A percentile compares a stretch with the other conserved stretches of the same genome.
Evolutionary conservation across 75 land plant genomes (phyloP).

Genomic region (Picea sitchensis): DNA sequence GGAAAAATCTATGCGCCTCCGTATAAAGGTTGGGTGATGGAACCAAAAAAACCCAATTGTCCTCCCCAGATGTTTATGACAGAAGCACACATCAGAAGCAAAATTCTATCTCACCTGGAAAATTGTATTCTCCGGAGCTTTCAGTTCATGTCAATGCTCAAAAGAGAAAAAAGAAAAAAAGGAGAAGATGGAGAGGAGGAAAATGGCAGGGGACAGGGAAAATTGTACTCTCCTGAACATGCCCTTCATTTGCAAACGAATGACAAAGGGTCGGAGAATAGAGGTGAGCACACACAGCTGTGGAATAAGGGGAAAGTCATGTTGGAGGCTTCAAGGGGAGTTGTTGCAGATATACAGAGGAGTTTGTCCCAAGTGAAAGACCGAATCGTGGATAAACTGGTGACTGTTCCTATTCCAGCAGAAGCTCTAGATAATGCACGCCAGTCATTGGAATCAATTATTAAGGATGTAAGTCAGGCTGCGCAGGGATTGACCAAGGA

Average conservation of each 20-base stretch:
- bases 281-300: neutral
- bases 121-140: too few species aligned
- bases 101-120: neutral
- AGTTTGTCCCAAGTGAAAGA: conserved; percentile 12
- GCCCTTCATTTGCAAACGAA: too few species aligned
- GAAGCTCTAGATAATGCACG: conserved; percentile 8
- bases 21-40: neutral
- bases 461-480: conserved; percentile 2
- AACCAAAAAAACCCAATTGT: neutral
- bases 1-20: neutral
- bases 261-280: neutral
- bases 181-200: neutral
- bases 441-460: conserved; percentile 8
- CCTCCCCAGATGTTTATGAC: neutral
- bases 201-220: neutral
- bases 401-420: neutral
- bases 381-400: conserved; percentile 5
- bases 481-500: conserved; percentile 10
- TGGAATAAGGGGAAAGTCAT: conserved; percentile 6
- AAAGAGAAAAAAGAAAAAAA: neutral
- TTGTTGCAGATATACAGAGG: conserved; percentile 1
- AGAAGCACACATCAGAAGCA: neutral
- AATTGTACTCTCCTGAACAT: neutral
- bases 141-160: neutral
- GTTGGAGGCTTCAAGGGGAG: conserved; percentile 3